Evolutionary conservation across 345 rosid species (phyloP), one percentile per base, ranked within the genome.

Genomic region (Gossypium arboreum): DNA sequence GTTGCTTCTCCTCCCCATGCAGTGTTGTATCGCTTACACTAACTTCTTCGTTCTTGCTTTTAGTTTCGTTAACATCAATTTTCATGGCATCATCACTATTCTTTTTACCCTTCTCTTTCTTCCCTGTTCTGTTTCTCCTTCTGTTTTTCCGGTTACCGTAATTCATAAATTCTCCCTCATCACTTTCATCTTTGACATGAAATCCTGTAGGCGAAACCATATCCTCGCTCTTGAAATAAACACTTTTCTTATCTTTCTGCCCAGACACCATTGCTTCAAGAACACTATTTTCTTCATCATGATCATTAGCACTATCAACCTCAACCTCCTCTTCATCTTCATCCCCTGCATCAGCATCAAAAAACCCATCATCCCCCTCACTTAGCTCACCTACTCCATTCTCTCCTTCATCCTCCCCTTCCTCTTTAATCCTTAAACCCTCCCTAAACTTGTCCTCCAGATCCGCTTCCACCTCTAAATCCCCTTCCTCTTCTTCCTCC

Each of bases 181-280:
- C 86, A 24, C 75, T 83, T 63, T 76, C 85, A 76, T 75, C 80
- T 77, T 91, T 84, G 9, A 67, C 77, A 76, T 65, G 75, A 76
- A 59, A 76, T 79, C 75, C 74, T 1, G 24, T 27, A 20, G 72
- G 67, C 29, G 70, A 57, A 75, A 76, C 77, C 64, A 82, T 79
- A 9, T 56, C 81, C 70, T 81, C 83, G 68, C 59, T 74, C 77
- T 68, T 85, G 11, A 73, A 63, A 71, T 72, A 75, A 18, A 65
- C 75, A 80, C 59, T 85, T 76, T 79, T 84, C 78, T 82, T 79
- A 67, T 75, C 85, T 82, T 76, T 91, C 57, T 77, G 85, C 57
- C 88, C 89, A 0, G 83, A 84, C 60, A 90, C 67, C 94, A 91
- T 93, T 56, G 88, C 89, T 82, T 93, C 86, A 60, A 93, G 94